A percentile compares a stretch with the other conserved stretches of the same genome.
Conservation (phyloP, 169 alveolate genomes). For the Plasmodium vinckei region DNA sequence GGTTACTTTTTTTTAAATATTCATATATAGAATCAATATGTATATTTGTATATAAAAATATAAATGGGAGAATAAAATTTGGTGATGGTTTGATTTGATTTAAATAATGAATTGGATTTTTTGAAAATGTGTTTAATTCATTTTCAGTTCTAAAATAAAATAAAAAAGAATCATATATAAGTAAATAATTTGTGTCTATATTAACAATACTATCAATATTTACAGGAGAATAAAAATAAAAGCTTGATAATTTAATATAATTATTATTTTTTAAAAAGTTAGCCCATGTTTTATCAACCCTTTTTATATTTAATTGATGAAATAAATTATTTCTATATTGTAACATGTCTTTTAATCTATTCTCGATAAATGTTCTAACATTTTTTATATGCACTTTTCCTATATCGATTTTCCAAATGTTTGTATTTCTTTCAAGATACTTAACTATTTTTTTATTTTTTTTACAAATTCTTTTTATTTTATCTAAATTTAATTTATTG, state of each 20-base stretch:
- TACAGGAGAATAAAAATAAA: slow-evolving; percentile 62
- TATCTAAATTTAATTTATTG: slow-evolving; percentile 5
- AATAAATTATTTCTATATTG: slow-evolving; percentile 43
- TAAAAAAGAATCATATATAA: slow-evolving; percentile 37
- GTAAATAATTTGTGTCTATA: slow-evolving; percentile 35
- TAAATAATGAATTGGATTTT: slow-evolving; percentile 33
- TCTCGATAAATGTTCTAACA: slow-evolving; percentile 29
- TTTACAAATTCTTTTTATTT: slow-evolving; percentile 26
- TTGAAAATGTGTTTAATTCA: slow-evolving; percentile 24
- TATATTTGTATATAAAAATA: slow-evolving; percentile 19
- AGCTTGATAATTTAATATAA: slow-evolving; percentile 41
- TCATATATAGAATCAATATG: slow-evolving; percentile 4
- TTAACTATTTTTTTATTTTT: slow-evolving; percentile 19
- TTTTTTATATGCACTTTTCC: slow-evolving; percentile 21
- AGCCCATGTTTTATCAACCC: slow-evolving; percentile 71
- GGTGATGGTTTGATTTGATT: slow-evolving; percentile 50
- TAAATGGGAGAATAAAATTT: slow-evolving; percentile 45
- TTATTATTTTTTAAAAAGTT: slow-evolving; percentile 66
- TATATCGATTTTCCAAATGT: slow-evolving; percentile 40
- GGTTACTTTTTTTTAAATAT: slow-evolving; percentile 17
- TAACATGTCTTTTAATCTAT: slow-evolving; percentile 10
- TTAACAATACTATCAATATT: slow-evolving; percentile 47
- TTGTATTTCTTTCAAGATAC: slow-evolving; percentile 14
- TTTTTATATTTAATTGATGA: slow-evolving; percentile 42
- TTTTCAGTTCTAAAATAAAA: slow-evolving; percentile 56